Evolutionary conservation across 257 asterid species (phyloP).

Genomic region (Henckelia pumila): DNA sequence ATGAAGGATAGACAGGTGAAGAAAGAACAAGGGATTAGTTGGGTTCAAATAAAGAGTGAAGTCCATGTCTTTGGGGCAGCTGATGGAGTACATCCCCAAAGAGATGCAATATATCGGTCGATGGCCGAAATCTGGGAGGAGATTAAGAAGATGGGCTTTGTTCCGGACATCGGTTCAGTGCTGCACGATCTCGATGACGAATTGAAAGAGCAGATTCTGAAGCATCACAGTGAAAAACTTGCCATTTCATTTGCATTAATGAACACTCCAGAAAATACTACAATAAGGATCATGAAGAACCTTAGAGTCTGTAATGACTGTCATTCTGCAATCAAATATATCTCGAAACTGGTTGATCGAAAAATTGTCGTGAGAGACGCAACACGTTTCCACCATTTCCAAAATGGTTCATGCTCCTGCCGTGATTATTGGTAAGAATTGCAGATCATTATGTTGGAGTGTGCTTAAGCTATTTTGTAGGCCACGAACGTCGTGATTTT

Average conservation of each 20-base stretch:
- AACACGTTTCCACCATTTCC: conserved; percentile 85
- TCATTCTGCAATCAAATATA: conserved; percentile 72
- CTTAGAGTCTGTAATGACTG: conserved; percentile 91
- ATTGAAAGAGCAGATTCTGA: conserved; percentile 72
- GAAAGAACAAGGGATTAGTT: conserved; percentile 91
- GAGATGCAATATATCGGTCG: conserved; percentile 50
- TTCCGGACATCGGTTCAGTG: conserved; percentile 70
- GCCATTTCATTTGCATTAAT: conserved; percentile 77
- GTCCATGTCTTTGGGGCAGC: conserved; percentile 82
- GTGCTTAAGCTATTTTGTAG: too few relatives aligned
- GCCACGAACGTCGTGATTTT: too few relatives aligned
- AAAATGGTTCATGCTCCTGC: conserved; percentile 73
- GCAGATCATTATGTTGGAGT: too few relatives aligned
- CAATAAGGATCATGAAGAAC: conserved; percentile 81
- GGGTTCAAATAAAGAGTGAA: conserved; percentile 68
- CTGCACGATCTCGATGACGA: conserved; percentile 79
- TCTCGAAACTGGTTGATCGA: conserved; percentile 57
- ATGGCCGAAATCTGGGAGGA: conserved; percentile 69
- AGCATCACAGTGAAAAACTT: conserved; percentile 87
- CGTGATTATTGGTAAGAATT: conserved; percentile 58
- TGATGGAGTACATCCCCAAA: conserved; percentile 69
- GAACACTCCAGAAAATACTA: conserved; percentile 64
- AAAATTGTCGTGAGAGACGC: conserved; percentile 75
- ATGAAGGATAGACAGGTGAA: conserved; percentile 81
- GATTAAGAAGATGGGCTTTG: conserved; percentile 74